Percentiles rank a stretch among this genome's conserved stretches.
Conservation (phyloP, 768 basidiomycete genomes). For the Suillus subalutaceus region DNA sequence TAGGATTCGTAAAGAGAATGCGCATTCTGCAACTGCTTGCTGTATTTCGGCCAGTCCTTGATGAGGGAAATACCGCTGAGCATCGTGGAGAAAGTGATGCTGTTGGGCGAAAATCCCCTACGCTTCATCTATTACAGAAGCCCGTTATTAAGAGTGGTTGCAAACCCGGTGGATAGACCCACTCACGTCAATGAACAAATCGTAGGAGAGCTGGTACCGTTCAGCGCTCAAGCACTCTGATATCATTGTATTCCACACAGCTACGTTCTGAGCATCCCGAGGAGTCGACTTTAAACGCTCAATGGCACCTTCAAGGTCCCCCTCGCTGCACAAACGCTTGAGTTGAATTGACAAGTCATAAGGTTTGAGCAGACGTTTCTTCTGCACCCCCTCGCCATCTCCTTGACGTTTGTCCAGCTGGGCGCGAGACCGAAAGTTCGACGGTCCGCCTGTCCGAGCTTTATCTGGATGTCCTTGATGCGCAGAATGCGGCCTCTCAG, state of each 20-base stretch:
- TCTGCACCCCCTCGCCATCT: conserved; percentile 5
- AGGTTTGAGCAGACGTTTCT: conserved; percentile 52
- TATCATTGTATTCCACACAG: conserved; percentile 82
- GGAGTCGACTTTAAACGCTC: conserved; percentile 69
- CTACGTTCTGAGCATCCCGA: conserved; percentile 70
- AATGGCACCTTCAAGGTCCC: conserved; percentile 64
- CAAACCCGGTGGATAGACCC: conserved; percentile 18
- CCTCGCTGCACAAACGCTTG: conserved; percentile 55
- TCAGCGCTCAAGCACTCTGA: conserved; percentile 60
- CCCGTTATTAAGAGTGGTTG: conserved; percentile 8
- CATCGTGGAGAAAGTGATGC: conserved; percentile 70
- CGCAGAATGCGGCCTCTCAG: conserved; percentile 5
- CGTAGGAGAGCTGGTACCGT: conserved; percentile 60
- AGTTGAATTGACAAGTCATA: conserved; percentile 63
- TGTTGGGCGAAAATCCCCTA: conserved; percentile 71
- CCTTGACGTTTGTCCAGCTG: conserved; percentile 6
- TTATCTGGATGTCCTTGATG: conserved; percentile 10
- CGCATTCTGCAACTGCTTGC: conserved; percentile 65
- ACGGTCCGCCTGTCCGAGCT: conserved; percentile 1
- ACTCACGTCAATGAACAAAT: conserved; percentile 71
- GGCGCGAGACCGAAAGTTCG: conserved; percentile 5
- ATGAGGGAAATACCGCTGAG: conserved; percentile 66
- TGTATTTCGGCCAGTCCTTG: conserved; percentile 57
- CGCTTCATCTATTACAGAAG: conserved; percentile 71
- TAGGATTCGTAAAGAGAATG: conserved; percentile 64